Base-by-base conservation (phyloP, 1,284 basidiomycete species). In the Tilletia indica region DNA sequence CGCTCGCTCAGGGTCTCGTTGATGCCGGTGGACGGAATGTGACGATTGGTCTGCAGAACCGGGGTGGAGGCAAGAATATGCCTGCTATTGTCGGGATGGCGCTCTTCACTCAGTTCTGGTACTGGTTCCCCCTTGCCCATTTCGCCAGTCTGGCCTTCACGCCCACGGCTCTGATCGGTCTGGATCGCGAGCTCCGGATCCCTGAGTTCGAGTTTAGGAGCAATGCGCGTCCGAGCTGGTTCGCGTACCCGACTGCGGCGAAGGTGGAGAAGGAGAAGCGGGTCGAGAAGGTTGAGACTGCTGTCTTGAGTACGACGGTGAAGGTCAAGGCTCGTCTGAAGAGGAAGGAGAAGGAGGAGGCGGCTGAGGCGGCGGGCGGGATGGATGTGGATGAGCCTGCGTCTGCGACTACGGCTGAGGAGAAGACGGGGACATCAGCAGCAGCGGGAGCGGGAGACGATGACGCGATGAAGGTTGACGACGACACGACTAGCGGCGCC, bases 41-140 rank as follows among this genome's bases (percentile, higher is more conserved):
- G 12, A 84, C 83, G n/a, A 83, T 83, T 71, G 76, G 77, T 56
- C 72, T 84, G 45, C 80, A 78, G 72, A 80, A 78, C 69, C 78
- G 80, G 0, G 79, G 79, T 45, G 82, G 83, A 1, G 79, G 78
- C 49, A 77, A 74, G 71, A 84, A 84, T 73, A 83, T 82, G 79
- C 76, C 78, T 3, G 83, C 82, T 4, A 82, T 84, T 25, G 83
- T 84, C n/a, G 82, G 82, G 47, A 83, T 84, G 83, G 81, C 82
- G 38, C 72, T 84, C 54, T 84, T 84, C 68, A 81, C 80, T 39
- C 83, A 84, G 72, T 83, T 83, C 78, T 84, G 83, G 83, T 84
- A 84, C 78, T 84, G 83, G 83, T 84, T 84, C 82, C 83, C 83
- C 31, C 76, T 84, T 51, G 83, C 82, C 6, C 81, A 82, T 72